phyloP scores from a whole-genome alignment of 2,329 filamentous ascomycete genomes.

The Ophiocordyceps camponoti-floridani region DNA sequence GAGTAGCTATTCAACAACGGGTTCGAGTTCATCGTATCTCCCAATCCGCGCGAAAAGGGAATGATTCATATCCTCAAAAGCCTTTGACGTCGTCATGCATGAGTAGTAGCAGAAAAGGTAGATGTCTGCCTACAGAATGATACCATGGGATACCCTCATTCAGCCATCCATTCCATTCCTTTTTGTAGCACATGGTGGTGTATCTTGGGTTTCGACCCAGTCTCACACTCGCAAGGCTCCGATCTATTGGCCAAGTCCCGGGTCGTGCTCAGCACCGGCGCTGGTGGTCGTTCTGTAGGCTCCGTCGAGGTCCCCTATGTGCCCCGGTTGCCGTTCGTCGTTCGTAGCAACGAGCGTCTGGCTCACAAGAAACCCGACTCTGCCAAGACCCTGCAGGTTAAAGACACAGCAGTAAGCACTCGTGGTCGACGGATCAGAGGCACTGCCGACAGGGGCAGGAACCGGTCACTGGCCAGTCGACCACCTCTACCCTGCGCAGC shows the following conservation, averaged over 20 bases:
- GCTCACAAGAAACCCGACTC: constrained; percentile 42
- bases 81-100: too few relatives aligned
- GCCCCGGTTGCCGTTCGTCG: background rate
- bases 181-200: too few relatives aligned
- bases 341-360: constrained; percentile 1
- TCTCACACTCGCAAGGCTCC: background rate
- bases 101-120: too few relatives aligned
- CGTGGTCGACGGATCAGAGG: background rate
- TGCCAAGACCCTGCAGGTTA: constrained; percentile 31
- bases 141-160: too few relatives aligned
- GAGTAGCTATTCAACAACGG: too few relatives aligned
- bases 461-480: background rate
- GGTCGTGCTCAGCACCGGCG: background rate
- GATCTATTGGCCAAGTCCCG: background rate
- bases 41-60: too few relatives aligned
- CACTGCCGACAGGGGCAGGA: background rate
- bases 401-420: constrained; percentile 1
- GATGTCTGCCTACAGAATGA: too few relatives aligned
- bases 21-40: too few relatives aligned
- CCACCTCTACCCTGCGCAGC: background rate
- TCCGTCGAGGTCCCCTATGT: background rate
- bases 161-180: too few relatives aligned
- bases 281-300: background rate
- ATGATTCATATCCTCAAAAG: too few relatives aligned
- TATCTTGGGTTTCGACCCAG: too few relatives aligned